Evolutionary conservation across 2,329 filamentous ascomycete species (phyloP).

Genomic region (Penicillium sp.): DNA sequence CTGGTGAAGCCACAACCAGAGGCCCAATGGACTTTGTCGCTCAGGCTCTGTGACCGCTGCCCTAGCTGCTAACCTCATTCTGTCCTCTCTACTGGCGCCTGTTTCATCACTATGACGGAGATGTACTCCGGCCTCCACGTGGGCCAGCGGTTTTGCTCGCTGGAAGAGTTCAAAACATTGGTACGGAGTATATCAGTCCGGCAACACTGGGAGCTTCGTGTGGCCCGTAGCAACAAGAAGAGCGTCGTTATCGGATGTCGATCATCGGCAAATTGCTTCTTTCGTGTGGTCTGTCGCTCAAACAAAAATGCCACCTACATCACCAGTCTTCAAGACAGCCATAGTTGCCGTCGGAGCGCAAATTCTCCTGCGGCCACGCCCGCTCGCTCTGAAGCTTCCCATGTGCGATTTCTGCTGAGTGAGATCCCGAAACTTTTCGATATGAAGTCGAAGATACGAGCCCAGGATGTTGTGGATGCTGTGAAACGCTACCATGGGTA

Average conservation of each 20-base stretch:
- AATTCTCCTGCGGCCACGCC: constrained; percentile 31
- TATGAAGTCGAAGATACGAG: constrained; percentile 36
- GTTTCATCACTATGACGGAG: constrained; percentile 32
- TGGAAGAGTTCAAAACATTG: constrained; percentile 40
- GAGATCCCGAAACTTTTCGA: constrained; percentile 43
- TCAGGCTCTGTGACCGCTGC: constrained; percentile 14
- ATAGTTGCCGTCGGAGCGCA: constrained; percentile 35
- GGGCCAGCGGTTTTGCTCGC: constrained; percentile 38
- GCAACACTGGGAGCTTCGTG: constrained; percentile 42
- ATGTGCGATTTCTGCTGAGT: constrained; percentile 38
- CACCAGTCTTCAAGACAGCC: constrained; percentile 39
- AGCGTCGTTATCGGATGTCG: constrained; percentile 43
- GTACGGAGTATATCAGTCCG: constrained; percentile 42
- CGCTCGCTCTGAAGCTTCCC: constrained; percentile 41
- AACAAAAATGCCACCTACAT: constrained; percentile 43
- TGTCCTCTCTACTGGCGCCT: constrained; percentile 12
- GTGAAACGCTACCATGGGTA: constrained; percentile 43
- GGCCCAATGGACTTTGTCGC: constrained; percentile 29
- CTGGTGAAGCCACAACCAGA: constrained; percentile 5
- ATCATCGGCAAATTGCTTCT: constrained; percentile 38
- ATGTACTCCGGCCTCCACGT: constrained; percentile 41
- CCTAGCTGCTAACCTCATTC: constrained; percentile 14
- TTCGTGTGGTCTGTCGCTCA: constrained; percentile 41
- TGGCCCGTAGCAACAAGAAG: constrained; percentile 42
- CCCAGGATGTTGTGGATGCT: constrained; percentile 40